A percentile compares a stretch with the other conserved stretches of the same genome.
Conservation (phyloP, 75 land plant genomes). For the Azolla pinnata region DNA sequence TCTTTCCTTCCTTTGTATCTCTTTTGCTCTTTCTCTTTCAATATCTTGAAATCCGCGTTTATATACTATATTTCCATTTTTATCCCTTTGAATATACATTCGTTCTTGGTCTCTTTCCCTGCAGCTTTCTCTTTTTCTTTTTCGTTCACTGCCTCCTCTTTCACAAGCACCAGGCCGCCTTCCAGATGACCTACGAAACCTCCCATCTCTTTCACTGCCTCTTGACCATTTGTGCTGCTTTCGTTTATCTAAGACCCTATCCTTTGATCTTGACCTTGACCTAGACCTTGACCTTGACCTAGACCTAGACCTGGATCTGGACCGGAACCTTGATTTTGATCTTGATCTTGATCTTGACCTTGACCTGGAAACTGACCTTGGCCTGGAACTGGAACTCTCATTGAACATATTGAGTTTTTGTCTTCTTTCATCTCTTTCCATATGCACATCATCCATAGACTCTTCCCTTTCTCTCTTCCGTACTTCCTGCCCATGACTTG, state of each 20-base stretch:
- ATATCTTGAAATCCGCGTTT: constrained; percentile 42
- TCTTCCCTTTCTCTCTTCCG: no score
- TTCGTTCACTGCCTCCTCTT: constrained; percentile 30
- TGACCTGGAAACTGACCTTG: neutral
- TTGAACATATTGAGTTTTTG: no score
- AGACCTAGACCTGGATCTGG: no score
- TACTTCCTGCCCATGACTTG: no score
- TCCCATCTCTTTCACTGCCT: neutral
- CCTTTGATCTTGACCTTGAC: constrained; percentile 10
- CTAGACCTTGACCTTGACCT: neutral
- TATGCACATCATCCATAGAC: no score
- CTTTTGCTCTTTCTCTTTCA: constrained; percentile 26
- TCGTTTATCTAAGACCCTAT: constrained; percentile 6
- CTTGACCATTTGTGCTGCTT: neutral
- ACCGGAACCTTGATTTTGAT: no score
- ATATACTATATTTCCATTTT: constrained; percentile 46
- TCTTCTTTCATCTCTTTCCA: no score
- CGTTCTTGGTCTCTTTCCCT: constrained; percentile 34
- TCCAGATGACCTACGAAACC: neutral
- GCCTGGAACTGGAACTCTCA: neutral
- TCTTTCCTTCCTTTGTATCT: constrained; percentile 10
- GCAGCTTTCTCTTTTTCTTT: constrained; percentile 31
- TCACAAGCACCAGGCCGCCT: constrained; percentile 14
- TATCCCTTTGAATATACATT: constrained; percentile 54
- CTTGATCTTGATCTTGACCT: neutral